phyloP scores from a whole-genome alignment of 495 filamentous ascomycete species.

The Penicillium pulvis region DNA sequence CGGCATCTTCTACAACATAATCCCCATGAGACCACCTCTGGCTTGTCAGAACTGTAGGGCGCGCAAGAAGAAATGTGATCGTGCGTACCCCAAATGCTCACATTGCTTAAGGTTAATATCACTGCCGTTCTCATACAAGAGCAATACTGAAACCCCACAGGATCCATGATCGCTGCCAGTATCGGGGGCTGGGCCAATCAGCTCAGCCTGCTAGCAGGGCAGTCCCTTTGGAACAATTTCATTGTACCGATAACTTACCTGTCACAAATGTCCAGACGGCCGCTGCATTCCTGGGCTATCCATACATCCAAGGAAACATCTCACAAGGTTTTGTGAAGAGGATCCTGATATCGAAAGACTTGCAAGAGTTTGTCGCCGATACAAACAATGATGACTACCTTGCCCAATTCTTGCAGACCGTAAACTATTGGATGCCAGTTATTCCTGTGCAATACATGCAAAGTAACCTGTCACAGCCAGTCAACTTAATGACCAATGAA shows the following conservation, averaged over 20 bases:
- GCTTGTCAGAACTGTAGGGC: slow-evolving; percentile 18
- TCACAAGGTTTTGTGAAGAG: neutral
- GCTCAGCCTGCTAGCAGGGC: neutral
- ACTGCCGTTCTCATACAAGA: neutral
- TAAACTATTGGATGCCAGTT: slow-evolving; percentile 13
- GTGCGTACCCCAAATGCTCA: slow-evolving; percentile 17
- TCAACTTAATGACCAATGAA: neutral
- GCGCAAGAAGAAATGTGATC: slow-evolving; percentile 24
- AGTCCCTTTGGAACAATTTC: neutral
- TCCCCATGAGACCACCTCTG: slow-evolving; percentile 17
- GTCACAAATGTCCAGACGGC: slow-evolving; percentile 5
- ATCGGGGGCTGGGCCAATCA: slow-evolving; percentile 4
- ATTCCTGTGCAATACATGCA: slow-evolving; percentile 11
- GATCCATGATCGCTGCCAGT: slow-evolving; percentile 15
- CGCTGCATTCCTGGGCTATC: slow-evolving; percentile 14
- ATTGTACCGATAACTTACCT: slow-evolving; percentile 1
- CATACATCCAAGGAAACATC: neutral
- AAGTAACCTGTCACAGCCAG: neutral
- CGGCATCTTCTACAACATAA: neutral
- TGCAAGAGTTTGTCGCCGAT: slow-evolving; percentile 2
- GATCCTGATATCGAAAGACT: neutral
- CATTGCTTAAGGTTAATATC: slow-evolving; percentile 11
- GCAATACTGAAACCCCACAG: neutral
- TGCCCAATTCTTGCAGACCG: neutral
- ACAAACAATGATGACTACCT: neutral